Base-by-base conservation (phyloP, 345 rosid genomes). In the Pseudoturritis turrita region DNA sequence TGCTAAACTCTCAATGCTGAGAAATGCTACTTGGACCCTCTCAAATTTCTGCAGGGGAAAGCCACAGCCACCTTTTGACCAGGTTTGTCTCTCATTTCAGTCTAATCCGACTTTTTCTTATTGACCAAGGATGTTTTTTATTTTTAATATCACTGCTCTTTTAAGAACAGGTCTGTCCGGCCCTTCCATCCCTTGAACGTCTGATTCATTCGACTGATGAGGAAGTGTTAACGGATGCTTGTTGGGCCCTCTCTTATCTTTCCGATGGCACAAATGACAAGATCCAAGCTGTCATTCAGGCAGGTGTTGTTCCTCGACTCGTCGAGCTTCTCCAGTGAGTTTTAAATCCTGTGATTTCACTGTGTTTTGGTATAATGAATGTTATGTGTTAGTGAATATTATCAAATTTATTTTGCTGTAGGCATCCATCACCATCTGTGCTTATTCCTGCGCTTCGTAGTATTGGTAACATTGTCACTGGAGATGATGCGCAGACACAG, bases 261-360 rank as follows among this genome's bases (percentile, higher is more conserved):
- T 91, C 96, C 65, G 98, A 95, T 83, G 99, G 99, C 25, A 88
- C 93, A 25, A 95, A 95, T 81, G 99, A 91, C 80, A 91, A 91
- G 84, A 91, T 95, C 71, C 97, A 95, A 83, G 84, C 91, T 77
- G 98, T 95, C 52, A 89, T 95, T 72, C 90, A 89, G 65, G 93
- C 96, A 35, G 87, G 88, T 40, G 96, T 91, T 76, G 89, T 96
- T 72, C 87, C 89, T 6, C 88, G 96, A 19, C 89, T 95, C 14
- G 83, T 88, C 57, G 96, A 89, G 77, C 96, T 95, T 52, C 83
- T 95, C 22, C 74, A 76, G 99, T 94, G 76, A 88, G 97, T 55
- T 66, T 44, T 17, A 1, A n/a, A 7, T 46, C 45, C 43, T 26
- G 7, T 22, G 22, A 10, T 18, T 26, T 31, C 6, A 37, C 40